These are phyloP conservation scores for Phytophthora rubi DNA, from an alignment of 352 stramenopile genomes.

Conservation along the genomic window DNA sequence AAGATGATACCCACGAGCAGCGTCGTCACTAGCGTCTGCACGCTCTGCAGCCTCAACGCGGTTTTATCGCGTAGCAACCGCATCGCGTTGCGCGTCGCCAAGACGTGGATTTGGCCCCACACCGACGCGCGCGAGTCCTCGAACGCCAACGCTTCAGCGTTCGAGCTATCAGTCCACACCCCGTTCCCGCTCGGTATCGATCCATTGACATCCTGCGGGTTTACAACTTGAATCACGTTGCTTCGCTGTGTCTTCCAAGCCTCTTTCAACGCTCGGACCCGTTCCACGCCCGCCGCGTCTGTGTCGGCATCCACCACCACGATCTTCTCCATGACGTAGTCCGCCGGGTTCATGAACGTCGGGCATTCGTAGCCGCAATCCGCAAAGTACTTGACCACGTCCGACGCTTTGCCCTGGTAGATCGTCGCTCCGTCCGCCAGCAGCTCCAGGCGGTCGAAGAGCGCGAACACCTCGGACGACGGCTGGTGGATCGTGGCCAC, in stretches of 20 bases:
- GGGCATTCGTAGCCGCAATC: constrained; percentile 43
- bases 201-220: constrained; percentile 24
- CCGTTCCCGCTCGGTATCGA: neutral
- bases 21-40: constrained; percentile 50
- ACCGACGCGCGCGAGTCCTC: constrained; percentile 37
- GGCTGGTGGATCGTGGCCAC: constrained; percentile 88
- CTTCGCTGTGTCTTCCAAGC: constrained; percentile 21
- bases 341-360: constrained; percentile 55
- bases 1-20: constrained; percentile 59
- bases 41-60: constrained; percentile 36
- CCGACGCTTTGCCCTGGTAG: constrained; percentile 45
- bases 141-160: constrained; percentile 9
- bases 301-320: constrained; percentile 52
- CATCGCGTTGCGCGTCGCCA: constrained; percentile 50
- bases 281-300: constrained; percentile 36
- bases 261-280: constrained; percentile 23
- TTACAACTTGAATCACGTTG: constrained; percentile 24
- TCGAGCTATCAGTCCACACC: neutral
- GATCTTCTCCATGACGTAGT: constrained; percentile 64
- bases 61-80: constrained; percentile 55
- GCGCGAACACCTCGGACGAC: constrained; percentile 57
- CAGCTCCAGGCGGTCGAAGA: constrained; percentile 54
- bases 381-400: constrained; percentile 51
- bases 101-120: constrained; percentile 47
- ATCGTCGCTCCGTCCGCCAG: constrained; percentile 50